Conservation (phyloP, 139 green algal genomes). For the Coelastrella sp. region DNA sequence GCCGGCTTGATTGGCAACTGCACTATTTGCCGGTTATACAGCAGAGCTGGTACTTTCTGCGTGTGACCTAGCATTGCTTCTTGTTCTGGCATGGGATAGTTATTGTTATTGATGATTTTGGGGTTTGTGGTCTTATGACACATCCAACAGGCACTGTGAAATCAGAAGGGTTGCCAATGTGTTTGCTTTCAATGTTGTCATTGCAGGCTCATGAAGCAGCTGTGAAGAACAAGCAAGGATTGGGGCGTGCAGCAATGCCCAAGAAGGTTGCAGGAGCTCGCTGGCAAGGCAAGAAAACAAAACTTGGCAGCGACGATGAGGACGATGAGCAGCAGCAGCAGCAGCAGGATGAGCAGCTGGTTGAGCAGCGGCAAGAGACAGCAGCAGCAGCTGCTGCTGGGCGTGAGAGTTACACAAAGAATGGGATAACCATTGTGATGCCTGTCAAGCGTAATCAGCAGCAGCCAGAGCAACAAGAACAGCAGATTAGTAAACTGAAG, state of each 20-base stretch:
- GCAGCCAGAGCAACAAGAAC: neutral
- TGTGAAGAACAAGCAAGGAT: slow-evolving; percentile 77
- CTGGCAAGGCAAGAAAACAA: slow-evolving; percentile 87
- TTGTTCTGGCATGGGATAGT: too few relatives aligned
- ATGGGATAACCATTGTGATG: slow-evolving; percentile 49
- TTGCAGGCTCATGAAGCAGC: slow-evolving; percentile 69
- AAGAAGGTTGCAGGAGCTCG: slow-evolving; percentile 87
- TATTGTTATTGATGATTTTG: too few relatives aligned
- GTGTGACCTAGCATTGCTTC: too few relatives aligned
- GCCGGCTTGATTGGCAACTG: too few relatives aligned
- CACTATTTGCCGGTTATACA: too few relatives aligned
- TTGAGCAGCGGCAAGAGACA: slow-evolving; percentile 22
- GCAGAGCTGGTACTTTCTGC: too few relatives aligned
- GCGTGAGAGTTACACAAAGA: neutral
- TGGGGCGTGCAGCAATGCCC: slow-evolving; percentile 77
- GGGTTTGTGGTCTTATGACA: too few relatives aligned
- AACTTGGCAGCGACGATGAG: slow-evolving; percentile 66
- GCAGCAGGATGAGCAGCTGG: slow-evolving; percentile 5
- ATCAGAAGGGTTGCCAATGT: neutral
- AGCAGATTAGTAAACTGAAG: neutral
- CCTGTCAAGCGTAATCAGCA: slow-evolving; percentile 35
- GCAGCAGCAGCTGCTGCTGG: neutral
- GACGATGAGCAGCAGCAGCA: slow-evolving; percentile 54
- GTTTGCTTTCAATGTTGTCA: neutral
- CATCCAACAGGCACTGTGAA: too few relatives aligned